These are phyloP conservation scores for Boletus patriciae DNA, from an alignment of 768 basidiomycete genomes.

Conservation along the genomic window DNA sequence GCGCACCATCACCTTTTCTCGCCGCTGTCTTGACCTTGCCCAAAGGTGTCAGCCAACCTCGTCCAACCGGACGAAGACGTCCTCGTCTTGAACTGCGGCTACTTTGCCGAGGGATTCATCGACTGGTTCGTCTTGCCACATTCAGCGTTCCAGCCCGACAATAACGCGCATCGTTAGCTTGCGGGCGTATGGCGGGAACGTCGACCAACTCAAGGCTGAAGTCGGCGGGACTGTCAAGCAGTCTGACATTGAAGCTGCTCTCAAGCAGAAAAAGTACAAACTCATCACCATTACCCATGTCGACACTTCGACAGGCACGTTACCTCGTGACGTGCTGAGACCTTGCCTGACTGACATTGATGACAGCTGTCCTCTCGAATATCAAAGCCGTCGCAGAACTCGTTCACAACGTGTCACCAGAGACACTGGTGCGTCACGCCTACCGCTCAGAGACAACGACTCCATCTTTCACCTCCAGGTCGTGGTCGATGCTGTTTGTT, in stretches of 20 bases:
- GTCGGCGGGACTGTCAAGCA: conserved; percentile 74
- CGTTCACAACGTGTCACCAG: conserved; percentile 75
- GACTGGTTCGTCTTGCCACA: conserved; percentile 61
- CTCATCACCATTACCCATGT: conserved; percentile 93
- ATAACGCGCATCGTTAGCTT: conserved; percentile 47
- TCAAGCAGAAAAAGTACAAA: conserved; percentile 82
- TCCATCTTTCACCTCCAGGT: conserved; percentile 43
- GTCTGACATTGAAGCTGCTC: conserved; percentile 61
- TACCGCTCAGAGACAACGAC: neutral
- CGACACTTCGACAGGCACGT: conserved; percentile 78
- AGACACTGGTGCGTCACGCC: conserved; percentile 62
- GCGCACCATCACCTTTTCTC: conserved; percentile 13
- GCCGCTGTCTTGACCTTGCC: conserved; percentile 3
- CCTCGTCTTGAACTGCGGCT: conserved; percentile 86
- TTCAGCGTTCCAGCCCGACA: neutral
- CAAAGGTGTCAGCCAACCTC: conserved; percentile 84
- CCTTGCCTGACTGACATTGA: neutral
- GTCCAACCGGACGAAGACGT: conserved; percentile 77
- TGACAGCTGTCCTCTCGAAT: conserved; percentile 77
- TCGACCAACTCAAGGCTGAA: conserved; percentile 78
- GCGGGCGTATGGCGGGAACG: conserved; percentile 84
- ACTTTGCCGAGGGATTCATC: conserved; percentile 90
- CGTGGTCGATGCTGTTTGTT: conserved; percentile 91
- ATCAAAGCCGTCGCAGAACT: conserved; percentile 72
- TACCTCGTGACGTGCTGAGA: too few species aligned